A percentile compares a stretch with the other conserved stretches of the same genome.
These are phyloP conservation scores for Trichoderma aggressivum DNA, from an alignment of 2,329 filamentous ascomycete genomes.

Conservation along the genomic window DNA sequence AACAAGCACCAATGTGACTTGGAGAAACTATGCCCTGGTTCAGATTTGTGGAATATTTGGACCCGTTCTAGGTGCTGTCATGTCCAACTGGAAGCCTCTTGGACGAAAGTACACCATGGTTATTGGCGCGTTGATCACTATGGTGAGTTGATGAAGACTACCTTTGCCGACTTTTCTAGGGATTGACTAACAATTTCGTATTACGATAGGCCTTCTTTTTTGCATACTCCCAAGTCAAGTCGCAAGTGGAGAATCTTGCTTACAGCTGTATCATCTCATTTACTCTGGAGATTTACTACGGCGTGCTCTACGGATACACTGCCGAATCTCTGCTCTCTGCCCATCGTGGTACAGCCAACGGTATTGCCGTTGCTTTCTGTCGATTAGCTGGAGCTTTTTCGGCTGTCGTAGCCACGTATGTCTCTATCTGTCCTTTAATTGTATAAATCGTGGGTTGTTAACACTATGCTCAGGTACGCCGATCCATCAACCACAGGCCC, in stretches of 20 bases:
- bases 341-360: slow-evolving; percentile 53
- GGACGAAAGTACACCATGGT: slow-evolving; percentile 51
- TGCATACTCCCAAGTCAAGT: slow-evolving; percentile 36
- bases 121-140: slow-evolving; percentile 37
- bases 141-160: slow-evolving; percentile 11
- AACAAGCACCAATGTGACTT: slow-evolving; percentile 49
- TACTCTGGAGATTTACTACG: slow-evolving; percentile 58
- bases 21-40: slow-evolving; percentile 65
- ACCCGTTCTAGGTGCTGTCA: slow-evolving; percentile 59
- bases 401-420: slow-evolving; percentile 57
- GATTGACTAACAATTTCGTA: background rate
- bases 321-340: slow-evolving; percentile 50
- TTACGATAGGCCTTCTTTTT: slow-evolving; percentile 36
- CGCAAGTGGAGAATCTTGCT: slow-evolving; percentile 28
- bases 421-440: background rate
- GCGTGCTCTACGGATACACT: slow-evolving; percentile 51
- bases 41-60: slow-evolving; percentile 63
- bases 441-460: background rate
- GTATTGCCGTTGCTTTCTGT: slow-evolving; percentile 52
- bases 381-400: slow-evolving; percentile 65
- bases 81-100: slow-evolving; percentile 60
- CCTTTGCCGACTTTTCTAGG: background rate
- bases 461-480: slow-evolving; percentile 27
- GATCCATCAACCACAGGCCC: slow-evolving; percentile 56
- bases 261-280: slow-evolving; percentile 38